Base-by-base conservation (phyloP, 2,329 filamentous ascomycete genomes). In the Alternaria brassicicola region DNA sequence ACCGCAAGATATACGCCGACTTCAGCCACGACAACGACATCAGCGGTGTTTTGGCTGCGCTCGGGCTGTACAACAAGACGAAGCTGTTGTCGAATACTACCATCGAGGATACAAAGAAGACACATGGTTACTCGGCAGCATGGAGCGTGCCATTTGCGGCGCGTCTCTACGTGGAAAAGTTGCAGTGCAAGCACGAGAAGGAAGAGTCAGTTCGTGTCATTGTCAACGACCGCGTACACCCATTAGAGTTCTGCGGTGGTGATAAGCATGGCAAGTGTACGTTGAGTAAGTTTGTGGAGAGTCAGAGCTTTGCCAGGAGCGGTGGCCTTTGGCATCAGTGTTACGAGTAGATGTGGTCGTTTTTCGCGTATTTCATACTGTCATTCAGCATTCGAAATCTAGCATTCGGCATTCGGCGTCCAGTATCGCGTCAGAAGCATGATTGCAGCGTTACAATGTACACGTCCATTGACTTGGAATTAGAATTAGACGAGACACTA, bases 21-120 rank as follows among this genome's bases (percentile, higher is more conserved):
- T 97, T 97, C 73, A 91, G 88, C 62, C 93, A 97, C 77, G 93
- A 97, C 78, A 97, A 96, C 75, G 88, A 90, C 72, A 92, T 97
- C 87, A 86, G 86, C 28, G 84, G 85, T 7, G 86, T 96, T 6
- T 90, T 90, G 72, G 87, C 87, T 5, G 92, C 92, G 0, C 73
- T 97, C 63, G 91, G 92, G 0, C 79, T 97, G 25, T 96, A 92
- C 78, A 90, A 93, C 65, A 78, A 77, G 41, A 91, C 87, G 0
- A 69, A 73, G 13, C 80, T 83, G 10, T 71, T 83, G 3, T 78
- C 78, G 0, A 82, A 79, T 47, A 78, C 76, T 1, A 78, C 74
- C 0, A 76, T 86, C 25, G 73, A 83, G 36, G 79, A 83, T 41
- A 81, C 85, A 0, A 66, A 77, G 6, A 75, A 87, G 55, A 84